phyloP scores from a whole-genome alignment of 2,329 filamentous ascomycete genomes.

The Monosporascus sp. region DNA sequence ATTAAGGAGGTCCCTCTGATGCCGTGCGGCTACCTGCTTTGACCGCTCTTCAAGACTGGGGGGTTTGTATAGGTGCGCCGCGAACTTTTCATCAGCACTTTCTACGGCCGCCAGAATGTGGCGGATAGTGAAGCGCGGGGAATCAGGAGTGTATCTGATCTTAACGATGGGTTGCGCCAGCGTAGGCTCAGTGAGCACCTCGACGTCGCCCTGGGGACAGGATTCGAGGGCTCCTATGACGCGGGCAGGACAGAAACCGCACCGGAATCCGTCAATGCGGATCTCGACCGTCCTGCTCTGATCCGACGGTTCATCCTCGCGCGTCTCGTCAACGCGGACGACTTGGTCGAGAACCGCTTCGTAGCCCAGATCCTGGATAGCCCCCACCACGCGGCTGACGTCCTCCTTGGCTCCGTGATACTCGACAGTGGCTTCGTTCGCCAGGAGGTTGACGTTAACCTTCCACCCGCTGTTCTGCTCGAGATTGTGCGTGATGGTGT shows the following conservation, averaged over 20 bases:
- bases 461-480: constrained; percentile 54
- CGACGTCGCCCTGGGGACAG: constrained; percentile 46
- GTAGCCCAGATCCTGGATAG: constrained; percentile 60
- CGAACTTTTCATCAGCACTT: constrained; percentile 60
- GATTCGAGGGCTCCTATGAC: constrained; percentile 48
- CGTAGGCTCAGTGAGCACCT: constrained; percentile 51
- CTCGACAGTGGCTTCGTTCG: constrained; percentile 60
- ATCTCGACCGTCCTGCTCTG: constrained; percentile 57
- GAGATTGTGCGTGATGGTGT: constrained; percentile 56
- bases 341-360: constrained; percentile 55
- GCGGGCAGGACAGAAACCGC: constrained; percentile 61
- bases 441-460: constrained; percentile 58
- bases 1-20: constrained; percentile 62
- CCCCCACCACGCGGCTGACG: constrained; percentile 43
- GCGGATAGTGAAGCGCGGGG: constrained; percentile 69
- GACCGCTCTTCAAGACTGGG: constrained; percentile 81
- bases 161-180: constrained; percentile 62
- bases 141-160: constrained; percentile 63
- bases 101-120: constrained; percentile 65
- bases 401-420: constrained; percentile 42
- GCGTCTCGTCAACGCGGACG: constrained; percentile 25
- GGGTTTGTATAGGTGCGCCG: constrained; percentile 68
- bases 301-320: constrained; percentile 18
- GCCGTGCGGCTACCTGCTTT: constrained; percentile 62
- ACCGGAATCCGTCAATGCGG: constrained; percentile 67